A percentile compares a stretch with the other conserved stretches of the same genome.
Conservation (phyloP, 805 yeast species). For the Clavispora phyllophila region DNA sequence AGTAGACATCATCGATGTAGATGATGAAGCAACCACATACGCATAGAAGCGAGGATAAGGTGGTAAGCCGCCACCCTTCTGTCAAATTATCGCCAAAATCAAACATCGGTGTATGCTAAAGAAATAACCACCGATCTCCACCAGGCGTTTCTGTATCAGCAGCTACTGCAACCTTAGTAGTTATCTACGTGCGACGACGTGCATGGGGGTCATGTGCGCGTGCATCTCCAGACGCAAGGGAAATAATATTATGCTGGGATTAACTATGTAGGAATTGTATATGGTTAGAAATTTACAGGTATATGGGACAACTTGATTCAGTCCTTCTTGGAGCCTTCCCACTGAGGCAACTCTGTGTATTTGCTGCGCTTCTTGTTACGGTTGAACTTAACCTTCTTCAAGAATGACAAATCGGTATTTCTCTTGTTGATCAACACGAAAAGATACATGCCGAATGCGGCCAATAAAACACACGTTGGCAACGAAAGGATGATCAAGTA, state of each 20-base stretch:
- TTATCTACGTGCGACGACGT: neutral
- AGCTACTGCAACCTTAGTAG: neutral
- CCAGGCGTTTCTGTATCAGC: neutral
- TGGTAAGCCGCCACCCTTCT: conserved; percentile 64
- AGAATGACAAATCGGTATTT: conserved; percentile 36
- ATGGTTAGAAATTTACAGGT: neutral
- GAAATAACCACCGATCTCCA: neutral
- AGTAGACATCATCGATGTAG: conserved; percentile 52
- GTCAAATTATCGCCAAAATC: conserved; percentile 5
- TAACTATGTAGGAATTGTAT: neutral
- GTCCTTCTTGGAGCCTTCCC: conserved; percentile 15
- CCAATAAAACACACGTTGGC: conserved; percentile 60
- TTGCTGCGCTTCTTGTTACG: conserved; percentile 18
- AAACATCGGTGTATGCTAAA: neutral
- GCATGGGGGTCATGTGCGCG: neutral
- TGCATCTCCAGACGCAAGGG: neutral
- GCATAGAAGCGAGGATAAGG: conserved; percentile 65
- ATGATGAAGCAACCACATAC: conserved; percentile 67
- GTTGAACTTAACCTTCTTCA: conserved; percentile 28
- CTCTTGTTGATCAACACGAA: conserved; percentile 51
- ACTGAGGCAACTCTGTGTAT: conserved; percentile 32
- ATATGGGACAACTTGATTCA: neutral
- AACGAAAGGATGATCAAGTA: conserved; percentile 62
- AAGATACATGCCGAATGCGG: conserved; percentile 59
- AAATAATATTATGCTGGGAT: neutral